These are phyloP conservation scores for Solanum sitiens DNA, from an alignment of 257 asterid genomes.

Conservation along the genomic window DNA sequence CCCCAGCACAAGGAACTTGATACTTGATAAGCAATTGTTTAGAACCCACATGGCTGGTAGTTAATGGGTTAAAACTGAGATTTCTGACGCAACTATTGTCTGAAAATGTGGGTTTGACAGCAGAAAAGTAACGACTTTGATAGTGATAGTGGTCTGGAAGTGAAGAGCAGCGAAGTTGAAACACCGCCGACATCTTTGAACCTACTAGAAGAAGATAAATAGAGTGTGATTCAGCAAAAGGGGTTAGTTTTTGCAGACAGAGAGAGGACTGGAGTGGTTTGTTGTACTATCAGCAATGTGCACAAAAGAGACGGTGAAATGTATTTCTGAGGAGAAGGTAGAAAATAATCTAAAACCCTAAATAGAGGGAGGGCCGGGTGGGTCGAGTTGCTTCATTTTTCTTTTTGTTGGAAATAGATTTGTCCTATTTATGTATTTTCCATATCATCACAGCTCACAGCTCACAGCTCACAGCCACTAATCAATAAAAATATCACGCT, in stretches of 20 bases:
- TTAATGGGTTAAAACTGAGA: background rate
- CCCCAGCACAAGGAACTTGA: conserved; percentile 7
- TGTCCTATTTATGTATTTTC: background rate
- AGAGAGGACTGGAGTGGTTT: no score
- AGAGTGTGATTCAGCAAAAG: background rate
- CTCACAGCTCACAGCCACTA: background rate
- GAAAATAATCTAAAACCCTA: background rate
- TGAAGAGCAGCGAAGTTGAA: conserved; percentile 25
- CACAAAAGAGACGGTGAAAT: background rate
- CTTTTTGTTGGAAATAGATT: background rate
- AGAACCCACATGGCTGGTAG: background rate
- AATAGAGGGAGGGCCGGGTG: background rate
- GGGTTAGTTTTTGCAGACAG: background rate
- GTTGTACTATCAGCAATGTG: background rate
- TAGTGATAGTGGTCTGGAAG: background rate
- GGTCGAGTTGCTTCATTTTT: no score
- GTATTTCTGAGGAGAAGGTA: no score
- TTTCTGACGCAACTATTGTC: background rate
- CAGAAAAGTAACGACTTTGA: background rate
- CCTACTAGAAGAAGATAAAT: background rate
- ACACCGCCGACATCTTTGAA: conserved; percentile 10
- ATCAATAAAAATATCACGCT: background rate
- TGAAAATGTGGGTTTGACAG: background rate
- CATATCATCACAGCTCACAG: background rate
- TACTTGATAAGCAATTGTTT: background rate